Evolutionary conservation across 306 rosid species (phyloP), one percentile per base, ranked within the genome.

Genomic region (Dalbergia cultrata): DNA sequence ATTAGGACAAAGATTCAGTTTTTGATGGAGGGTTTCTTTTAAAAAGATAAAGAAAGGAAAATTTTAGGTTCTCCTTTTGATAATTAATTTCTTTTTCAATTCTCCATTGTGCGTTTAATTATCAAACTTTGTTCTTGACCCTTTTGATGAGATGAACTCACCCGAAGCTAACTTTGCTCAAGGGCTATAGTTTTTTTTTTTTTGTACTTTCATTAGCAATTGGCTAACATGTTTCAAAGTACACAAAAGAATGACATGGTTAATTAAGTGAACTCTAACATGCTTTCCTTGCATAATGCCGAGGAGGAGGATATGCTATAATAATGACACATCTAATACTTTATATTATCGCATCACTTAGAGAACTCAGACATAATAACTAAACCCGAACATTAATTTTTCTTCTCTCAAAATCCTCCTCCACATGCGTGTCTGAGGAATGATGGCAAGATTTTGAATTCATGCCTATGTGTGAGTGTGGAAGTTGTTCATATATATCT

Each of bases 151-250:
- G 75, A 70, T 44, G 12, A 62, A 44, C 53, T 67, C 4, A 52
- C 49, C 22, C 1, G 13, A 63, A 70, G 44, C 8, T 9, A 79
- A 45, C 14, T 33, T 39, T 37, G 44, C 18, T 37, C 19, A 11
- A 12, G 18, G 13, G 11, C 47, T 9, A 18, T 11, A 18, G 19
- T 62, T 57, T 66, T 66, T 13, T 60, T 58, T 26, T 37, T 7
- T 37, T 7, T 7, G 41, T 4, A 37, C 41, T 37, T 37, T 37
- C 41, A 5, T 61, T 39, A 61, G 26, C 77, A 82, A 77, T 80
- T 35, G 76, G 66, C 44, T 44, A 76, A 62, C 89, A 88, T 78
- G 85, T 88, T 85, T 67, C 18, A 62, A 43, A 18, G 61, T 76
- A 17, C 14, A 54, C 65, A 70, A 61, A 50, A 63, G 44, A 65